Base-by-base conservation (phyloP, 1,284 basidiomycete genomes). In the Amylostereum areolatum region DNA sequence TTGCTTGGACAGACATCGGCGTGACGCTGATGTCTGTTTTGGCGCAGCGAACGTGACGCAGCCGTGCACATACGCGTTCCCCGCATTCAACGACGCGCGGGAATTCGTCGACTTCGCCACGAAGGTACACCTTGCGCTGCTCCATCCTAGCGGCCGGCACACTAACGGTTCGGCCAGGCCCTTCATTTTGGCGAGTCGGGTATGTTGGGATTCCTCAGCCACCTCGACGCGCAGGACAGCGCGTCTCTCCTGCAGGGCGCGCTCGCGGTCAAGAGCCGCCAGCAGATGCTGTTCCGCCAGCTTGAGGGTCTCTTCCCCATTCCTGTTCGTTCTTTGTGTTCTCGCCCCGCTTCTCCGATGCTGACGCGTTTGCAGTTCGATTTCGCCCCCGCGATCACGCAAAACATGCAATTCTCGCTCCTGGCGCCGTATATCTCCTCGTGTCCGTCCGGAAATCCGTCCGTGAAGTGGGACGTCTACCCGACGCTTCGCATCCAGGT, bases 241-340 rank as follows among this genome's bases (percentile, higher is more conserved):
- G 82, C 83, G 1, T 67, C 75, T 45, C 64, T 86, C 8, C 65
- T 86, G 9, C 61, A 79, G 3, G 77, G 85, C 59, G 71, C 75
- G 4, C 80, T 87, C 55, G 73, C 80, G 0, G 81, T 77, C n/a
- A 83, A 86, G 64, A 77, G 70, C 5, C 69, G 83, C 9, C 83
- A 87, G 63, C 80, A 87, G 65, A 78, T 83, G 76, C 70, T 76
- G 43, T 83, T 86, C 70, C 64, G 82, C 10, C 82, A 85, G 59
- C 75, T 84, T 46, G 73, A 80, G 51, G 81, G 82, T 0, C 59
- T 80, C 1, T 81, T 81, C 70, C 81, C 80, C 1, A 79, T 81
- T 75, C 77, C 81, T 3, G 75, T 78, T 46, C 37, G 62, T 55
- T 40, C 18, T 37, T 1, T 24, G 12, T 39, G 39, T 18, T n/a